Evolutionary conservation across 176 grass and related monocot species (phyloP), one percentile per base, ranked within the genome.

Genomic region (Eragrostis curvula): DNA sequence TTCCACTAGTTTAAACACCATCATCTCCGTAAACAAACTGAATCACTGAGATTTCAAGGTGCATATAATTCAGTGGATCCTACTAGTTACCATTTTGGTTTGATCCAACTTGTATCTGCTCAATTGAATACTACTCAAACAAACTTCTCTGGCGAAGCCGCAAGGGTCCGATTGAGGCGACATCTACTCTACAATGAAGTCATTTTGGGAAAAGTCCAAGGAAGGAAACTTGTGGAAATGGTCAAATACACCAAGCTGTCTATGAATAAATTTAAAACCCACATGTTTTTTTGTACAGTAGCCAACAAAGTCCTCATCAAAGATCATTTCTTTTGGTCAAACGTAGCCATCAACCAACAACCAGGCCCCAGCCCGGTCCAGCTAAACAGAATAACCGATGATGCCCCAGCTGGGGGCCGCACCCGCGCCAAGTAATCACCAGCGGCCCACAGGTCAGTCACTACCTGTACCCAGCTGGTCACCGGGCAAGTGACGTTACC

Each of bases 401-500:
- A n/a, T 9, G 17, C 8, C 46, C 7, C 0, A 14, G 48, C 1
- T 65, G 78, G 78, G 7, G 32, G n/a, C 55, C 76, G 3, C 12
- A 2, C 71, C 24, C 9, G 61, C 13, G 18, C 39, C 65, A 18
- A 18, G 75, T 66, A 58, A 45, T 24, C 77, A 2, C 12, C 0
- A 0, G 32, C 39, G 53, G 70, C 83, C 87, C 83, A 64, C 83
- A 30, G 12, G 57, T 44, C 78, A 89, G 83, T 13, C 3, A 17
- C 14, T 12, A 2, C 64, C 3, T 25, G 16, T 65, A 43, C 63
- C 3, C 11, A 39, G 39, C 45, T 70, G 55, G 15, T 77, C 78
- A 85, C 83, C 66, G 1, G 7, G 15, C 29, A 25, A 0, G 78
- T 89, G 40, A 86, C 12, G 66, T 82, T 81, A 85, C 78, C 88